Conservation (phyloP, 2,329 filamentous ascomycete genomes). For the Paradendryphiella salina region DNA sequence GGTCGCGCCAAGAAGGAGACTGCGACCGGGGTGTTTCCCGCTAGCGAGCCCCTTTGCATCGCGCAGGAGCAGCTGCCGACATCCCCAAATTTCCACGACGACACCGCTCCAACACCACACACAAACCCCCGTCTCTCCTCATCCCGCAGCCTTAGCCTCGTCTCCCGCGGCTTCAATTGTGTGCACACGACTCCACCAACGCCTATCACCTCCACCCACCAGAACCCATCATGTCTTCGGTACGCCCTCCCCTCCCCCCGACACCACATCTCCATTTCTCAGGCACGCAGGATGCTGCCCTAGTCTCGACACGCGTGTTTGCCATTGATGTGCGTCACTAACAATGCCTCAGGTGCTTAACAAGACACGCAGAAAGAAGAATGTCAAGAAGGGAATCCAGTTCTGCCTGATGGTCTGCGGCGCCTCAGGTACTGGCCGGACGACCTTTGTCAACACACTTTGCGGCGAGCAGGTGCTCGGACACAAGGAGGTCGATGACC, state of each 20-base stretch:
- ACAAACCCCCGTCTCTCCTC: conserved; percentile 23
- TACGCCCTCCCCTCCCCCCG: conserved; percentile 37
- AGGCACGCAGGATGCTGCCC: conserved; percentile 25
- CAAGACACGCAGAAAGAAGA: conserved; percentile 99
- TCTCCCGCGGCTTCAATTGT: conserved; percentile 26
- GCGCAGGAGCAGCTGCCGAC: conserved; percentile 46
- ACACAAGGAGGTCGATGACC: conserved; percentile 92
- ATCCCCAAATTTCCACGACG: conserved; percentile 48
- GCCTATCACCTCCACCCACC: conserved; percentile 28
- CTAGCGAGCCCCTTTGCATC: conserved; percentile 49
- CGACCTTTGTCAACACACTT: conserved; percentile 98
- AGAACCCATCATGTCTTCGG: conserved; percentile 43
- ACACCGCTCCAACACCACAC: conserved; percentile 36
- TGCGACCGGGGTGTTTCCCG: conserved; percentile 35
- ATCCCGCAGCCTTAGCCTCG: conserved; percentile 28
- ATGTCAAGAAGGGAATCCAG: conserved; percentile 99
- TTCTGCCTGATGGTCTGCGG: conserved; percentile 99
- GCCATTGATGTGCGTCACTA: conserved; percentile 31
- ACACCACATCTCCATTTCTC: conserved; percentile 24
- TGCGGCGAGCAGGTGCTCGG: conserved; percentile 91
- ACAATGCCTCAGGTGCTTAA: conserved; percentile 56
- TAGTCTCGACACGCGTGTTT: conserved; percentile 18
- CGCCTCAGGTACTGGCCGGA: conserved; percentile 96
- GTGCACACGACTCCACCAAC: conserved; percentile 21
- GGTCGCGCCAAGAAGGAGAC: conserved; percentile 37